Conservation (phyloP, 257 asterid species). For the Solanum gandarillasii region DNA sequence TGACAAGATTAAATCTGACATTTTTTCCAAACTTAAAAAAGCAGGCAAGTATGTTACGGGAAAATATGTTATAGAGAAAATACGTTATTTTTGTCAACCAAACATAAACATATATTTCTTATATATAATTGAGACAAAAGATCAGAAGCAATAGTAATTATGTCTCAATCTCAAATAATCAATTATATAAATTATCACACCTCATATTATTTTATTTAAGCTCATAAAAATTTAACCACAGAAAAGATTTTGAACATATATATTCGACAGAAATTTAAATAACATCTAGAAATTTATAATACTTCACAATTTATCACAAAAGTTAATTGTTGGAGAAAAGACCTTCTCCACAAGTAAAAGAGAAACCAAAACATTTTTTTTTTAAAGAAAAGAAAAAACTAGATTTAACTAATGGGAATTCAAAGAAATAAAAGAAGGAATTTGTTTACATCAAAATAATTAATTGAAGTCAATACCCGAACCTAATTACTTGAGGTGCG, state of each 20-base stretch:
- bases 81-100: too few species aligned
- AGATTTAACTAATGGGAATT: neutral
- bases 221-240: too few species aligned
- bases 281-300: neutral
- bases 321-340: neutral
- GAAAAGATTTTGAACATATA: neutral
- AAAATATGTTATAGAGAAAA: too few species aligned
- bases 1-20: too few species aligned
- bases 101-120: too few species aligned
- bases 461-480: conserved; percentile 65
- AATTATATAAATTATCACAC: too few species aligned
- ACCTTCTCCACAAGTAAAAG: neutral
- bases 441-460: neutral
- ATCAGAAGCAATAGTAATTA: too few species aligned
- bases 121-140: neutral
- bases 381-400: too few species aligned
- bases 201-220: neutral
- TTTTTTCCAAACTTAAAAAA: neutral
- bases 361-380: neutral
- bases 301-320: neutral
- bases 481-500: conserved; percentile 36
- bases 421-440: neutral
- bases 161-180: neutral
- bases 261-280: neutral
- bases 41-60: too few species aligned